These are phyloP conservation scores for Sisymbrium altissimum DNA, from an alignment of 345 rosid species.

Conservation along the genomic window DNA sequence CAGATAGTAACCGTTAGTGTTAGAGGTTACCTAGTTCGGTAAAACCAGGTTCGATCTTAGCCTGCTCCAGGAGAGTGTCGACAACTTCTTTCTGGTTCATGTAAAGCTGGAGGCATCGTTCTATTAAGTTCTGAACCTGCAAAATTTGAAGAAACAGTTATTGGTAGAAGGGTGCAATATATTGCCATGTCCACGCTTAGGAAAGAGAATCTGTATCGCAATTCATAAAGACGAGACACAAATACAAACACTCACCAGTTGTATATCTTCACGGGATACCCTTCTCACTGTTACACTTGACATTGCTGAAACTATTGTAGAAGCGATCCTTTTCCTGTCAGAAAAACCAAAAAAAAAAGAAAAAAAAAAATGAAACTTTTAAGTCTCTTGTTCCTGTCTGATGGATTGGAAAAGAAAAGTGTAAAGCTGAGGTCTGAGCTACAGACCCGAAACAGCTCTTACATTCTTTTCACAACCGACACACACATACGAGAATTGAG, in stretches of 20 bases:
- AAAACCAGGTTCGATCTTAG: conserved; percentile 87
- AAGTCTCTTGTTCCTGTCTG: too few species aligned
- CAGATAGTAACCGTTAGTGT: background rate
- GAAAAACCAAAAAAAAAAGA: too few species aligned
- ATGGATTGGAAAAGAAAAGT: too few species aligned
- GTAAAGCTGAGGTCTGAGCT: too few species aligned
- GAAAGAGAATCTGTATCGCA: background rate
- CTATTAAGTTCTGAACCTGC: conserved; percentile 89
- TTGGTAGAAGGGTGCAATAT: too few species aligned
- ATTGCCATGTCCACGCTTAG: too few species aligned
- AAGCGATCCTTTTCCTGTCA: background rate
- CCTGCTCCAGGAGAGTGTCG: conserved; percentile 66
- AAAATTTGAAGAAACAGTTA: background rate
- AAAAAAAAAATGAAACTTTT: too few species aligned
- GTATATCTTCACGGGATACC: conserved; percentile 30
- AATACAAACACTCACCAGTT: conserved; percentile 41
- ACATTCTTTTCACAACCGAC: too few species aligned
- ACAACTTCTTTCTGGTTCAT: conserved; percentile 88
- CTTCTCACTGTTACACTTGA: conserved; percentile 15
- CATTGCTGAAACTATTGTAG: background rate
- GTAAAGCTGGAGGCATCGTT: conserved; percentile 85
- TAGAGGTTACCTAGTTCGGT: conserved; percentile 67
- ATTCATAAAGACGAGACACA: background rate
- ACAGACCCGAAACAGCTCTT: too few species aligned
- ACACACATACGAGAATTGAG: too few species aligned